Evolutionary conservation across 331 rosid genomes (phyloP).

Genomic region (Cydonia oblonga): DNA sequence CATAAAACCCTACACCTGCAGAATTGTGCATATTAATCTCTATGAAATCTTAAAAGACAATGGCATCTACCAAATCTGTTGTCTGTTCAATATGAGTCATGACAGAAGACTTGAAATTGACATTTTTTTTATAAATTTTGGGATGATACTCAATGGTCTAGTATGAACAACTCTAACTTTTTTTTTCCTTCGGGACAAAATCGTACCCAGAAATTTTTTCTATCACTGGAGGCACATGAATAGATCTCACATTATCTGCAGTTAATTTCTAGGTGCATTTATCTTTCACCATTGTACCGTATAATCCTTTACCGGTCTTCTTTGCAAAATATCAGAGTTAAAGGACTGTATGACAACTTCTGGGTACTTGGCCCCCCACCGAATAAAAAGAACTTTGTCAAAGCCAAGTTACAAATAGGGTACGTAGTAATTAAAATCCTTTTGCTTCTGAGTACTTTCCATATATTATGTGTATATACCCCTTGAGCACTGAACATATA

Average conservation of each 20-base stretch:
- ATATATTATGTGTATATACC: not conserved
- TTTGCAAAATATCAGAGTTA: not conserved
- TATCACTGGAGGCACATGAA: not conserved
- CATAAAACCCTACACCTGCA: too few species aligned
- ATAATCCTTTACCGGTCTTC: not conserved
- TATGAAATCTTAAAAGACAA: not conserved
- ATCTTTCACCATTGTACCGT: not conserved
- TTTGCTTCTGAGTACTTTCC: not conserved
- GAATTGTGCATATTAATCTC: too few species aligned
- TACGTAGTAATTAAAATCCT: not conserved
- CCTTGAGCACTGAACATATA: not conserved
- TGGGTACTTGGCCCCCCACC: too few species aligned
- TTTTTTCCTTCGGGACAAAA: not conserved
- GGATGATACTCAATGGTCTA: not conserved
- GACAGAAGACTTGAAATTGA: not conserved
- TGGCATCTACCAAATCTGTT: not conserved
- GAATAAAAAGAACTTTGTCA: too few species aligned
- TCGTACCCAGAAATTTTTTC: not conserved
- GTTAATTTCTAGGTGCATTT: not conserved
- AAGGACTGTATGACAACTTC: not conserved
- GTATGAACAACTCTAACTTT: not conserved
- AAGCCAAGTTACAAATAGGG: too few species aligned
- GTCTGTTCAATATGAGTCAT: not conserved
- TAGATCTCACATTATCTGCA: not conserved
- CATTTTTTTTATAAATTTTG: not conserved